A percentile compares a stretch with the other conserved stretches of the same genome.
These are phyloP conservation scores for Leccinum glutinopallens DNA, from an alignment of 1,284 basidiomycete genomes.

Conservation along the genomic window DNA sequence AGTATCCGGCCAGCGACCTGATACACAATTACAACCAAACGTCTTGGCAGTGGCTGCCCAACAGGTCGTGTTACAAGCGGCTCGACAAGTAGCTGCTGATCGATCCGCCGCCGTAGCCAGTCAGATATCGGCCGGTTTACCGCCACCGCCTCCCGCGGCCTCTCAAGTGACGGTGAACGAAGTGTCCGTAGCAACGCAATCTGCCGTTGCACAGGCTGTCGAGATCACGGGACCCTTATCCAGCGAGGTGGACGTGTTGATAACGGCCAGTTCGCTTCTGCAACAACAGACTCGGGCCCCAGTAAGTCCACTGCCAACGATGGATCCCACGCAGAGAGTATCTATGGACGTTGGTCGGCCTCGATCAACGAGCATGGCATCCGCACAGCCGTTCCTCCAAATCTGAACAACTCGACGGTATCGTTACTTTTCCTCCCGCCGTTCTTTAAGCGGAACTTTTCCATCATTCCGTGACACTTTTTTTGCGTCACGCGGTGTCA, in stretches of 20 bases:
- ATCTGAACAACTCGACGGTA: conserved; percentile 19
- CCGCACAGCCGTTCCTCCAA: conserved; percentile 27
- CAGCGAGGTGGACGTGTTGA: conserved; percentile 39
- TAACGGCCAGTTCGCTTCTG: conserved; percentile 38
- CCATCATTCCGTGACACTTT: conserved; percentile 18
- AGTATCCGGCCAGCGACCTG: conserved; percentile 53
- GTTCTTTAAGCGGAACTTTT: conserved; percentile 32
- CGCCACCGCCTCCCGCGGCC: conserved; percentile 42
- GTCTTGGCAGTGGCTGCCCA: conserved; percentile 71
- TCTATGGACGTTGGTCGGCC: conserved; percentile 31
- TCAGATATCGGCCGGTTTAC: conserved; percentile 43
- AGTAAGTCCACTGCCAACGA: conserved; percentile 33
- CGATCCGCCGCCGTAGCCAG: conserved; percentile 46
- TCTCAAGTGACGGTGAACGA: conserved; percentile 74
- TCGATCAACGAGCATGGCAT: conserved; percentile 32
- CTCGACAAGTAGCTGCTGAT: conserved; percentile 64
- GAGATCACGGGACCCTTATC: conserved; percentile 42
- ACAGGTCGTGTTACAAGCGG: conserved; percentile 76
- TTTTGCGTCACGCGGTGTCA: conserved; percentile 25
- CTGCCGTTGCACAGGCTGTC: conserved; percentile 45
- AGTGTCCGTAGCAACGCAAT: conserved; percentile 74
- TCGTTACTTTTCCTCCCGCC: conserved; percentile 23
- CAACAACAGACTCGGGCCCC: conserved; percentile 36
- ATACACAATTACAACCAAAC: conserved; percentile 45
- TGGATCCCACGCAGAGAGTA: conserved; percentile 34